These are phyloP conservation scores for Onygenales sp. DNA, from an alignment of 2,329 filamentous ascomycete species.

Conservation along the genomic window DNA sequence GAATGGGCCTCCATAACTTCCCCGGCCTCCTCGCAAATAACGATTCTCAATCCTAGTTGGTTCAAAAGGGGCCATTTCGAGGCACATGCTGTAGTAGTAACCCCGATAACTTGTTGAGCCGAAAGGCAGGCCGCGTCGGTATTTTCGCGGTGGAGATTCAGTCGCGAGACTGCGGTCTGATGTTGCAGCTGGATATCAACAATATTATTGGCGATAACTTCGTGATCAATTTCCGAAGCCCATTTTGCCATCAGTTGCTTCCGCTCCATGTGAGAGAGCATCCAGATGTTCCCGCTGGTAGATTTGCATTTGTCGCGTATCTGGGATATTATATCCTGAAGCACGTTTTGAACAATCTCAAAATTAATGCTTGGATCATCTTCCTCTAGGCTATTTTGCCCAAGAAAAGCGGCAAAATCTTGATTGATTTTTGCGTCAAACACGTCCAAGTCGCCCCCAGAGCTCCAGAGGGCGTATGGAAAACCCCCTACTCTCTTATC, in stretches of 20 bases:
- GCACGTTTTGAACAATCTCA: background rate
- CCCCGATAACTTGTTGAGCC: conserved; percentile 17
- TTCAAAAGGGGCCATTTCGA: conserved; percentile 31
- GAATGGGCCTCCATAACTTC: conserved; percentile 57
- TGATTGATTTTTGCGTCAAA: background rate
- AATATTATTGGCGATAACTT: conserved; percentile 9
- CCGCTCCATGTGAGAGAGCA: conserved; percentile 9
- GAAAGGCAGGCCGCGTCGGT: conserved; percentile 15
- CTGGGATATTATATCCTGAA: background rate
- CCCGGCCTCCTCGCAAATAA: conserved; percentile 60
- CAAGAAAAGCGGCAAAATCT: conserved; percentile 1
- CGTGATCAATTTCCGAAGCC: conserved; percentile 10
- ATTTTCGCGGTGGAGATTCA: conserved; percentile 2
- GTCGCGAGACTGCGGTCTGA: conserved; percentile 7
- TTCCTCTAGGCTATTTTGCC: background rate
- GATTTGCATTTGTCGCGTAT: background rate
- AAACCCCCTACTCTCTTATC: conserved; percentile 1
- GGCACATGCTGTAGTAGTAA: conserved; percentile 23
- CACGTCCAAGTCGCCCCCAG: conserved; percentile 1
- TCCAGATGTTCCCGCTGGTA: conserved; percentile 10
- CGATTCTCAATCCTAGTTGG: conserved; percentile 22
- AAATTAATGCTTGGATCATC: background rate
- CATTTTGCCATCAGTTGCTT: conserved; percentile 10
- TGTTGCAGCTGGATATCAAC: conserved; percentile 15
- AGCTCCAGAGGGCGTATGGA: conserved; percentile 6